Base-by-base conservation (phyloP, 2,329 filamentous ascomycete species). In the Tricladium varicosporioides region DNA sequence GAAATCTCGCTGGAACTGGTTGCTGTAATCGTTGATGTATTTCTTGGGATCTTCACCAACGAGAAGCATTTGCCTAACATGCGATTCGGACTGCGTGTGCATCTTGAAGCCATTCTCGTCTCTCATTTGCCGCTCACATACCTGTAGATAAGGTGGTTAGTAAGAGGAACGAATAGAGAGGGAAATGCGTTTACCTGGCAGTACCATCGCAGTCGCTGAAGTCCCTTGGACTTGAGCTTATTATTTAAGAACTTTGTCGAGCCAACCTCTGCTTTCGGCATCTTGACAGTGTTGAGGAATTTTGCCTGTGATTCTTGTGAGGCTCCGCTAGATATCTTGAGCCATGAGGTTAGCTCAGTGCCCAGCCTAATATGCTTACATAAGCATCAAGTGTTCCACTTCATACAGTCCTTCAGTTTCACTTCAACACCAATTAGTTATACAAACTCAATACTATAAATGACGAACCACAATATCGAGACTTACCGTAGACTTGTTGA, bases 21-120 rank as follows among this genome's bases (percentile, higher is more conserved):
- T 83, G 72, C 84, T 90, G 77, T 85, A 99, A 47, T 92, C 83
- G 69, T 89, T 83, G 72, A 97, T 93, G 71, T 83, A 85, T 67
- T 91, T 92, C 61, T 88, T 88, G 18, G 92, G 85, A 69, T 97
- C 88, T 70, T 96, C 89, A 69, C 92, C 93, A 22, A 97, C 88
- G 1, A 92, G 73, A 45, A 93, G 79, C 81, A 97, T 95, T 64
- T 92, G 86, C n/a, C 93, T 87, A 43, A 96, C 89, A 70, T 97
- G 93, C 48, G 84, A 86, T 73, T 96, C 91, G 60, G 85, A 89
- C 67, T 91, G 85, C 1, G 87, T 97, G 91, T 97, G 93, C 77
- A 90, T 90, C 73, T 92, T 92, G 76, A 92, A 96, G 22, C 88
- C 92, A 74, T 97, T 97, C 65, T 92, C 90, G 71, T 96, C 92